These are phyloP conservation scores for Tricholoma hemisulphureum DNA, from an alignment of 768 basidiomycete genomes.

Conservation along the genomic window DNA sequence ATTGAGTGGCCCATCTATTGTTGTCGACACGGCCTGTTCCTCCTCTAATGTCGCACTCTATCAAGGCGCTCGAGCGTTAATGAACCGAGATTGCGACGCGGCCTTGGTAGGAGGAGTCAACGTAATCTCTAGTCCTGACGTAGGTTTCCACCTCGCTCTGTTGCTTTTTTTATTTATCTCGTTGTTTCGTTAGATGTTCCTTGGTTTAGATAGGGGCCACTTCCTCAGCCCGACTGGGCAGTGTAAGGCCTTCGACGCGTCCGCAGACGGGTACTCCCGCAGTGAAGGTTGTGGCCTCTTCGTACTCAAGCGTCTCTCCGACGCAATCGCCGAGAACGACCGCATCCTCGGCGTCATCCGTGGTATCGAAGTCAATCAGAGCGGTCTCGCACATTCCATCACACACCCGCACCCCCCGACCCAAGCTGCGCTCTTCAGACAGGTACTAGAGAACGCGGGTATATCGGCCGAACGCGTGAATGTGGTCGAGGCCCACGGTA, in stretches of 20 bases:
- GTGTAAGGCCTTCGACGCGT: slow-evolving; percentile 68
- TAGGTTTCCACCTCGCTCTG: slow-evolving; percentile 30
- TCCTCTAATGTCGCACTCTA: slow-evolving; percentile 67
- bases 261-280: slow-evolving; percentile 73
- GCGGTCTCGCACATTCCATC: slow-evolving; percentile 62
- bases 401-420: slow-evolving; percentile 69
- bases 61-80: slow-evolving; percentile 65
- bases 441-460: slow-evolving; percentile 44
- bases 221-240: slow-evolving; percentile 67
- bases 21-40: slow-evolving; percentile 75
- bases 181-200: slow-evolving; percentile 51
- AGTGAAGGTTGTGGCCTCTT: slow-evolving; percentile 71
- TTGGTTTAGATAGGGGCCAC: slow-evolving; percentile 66
- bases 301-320: slow-evolving; percentile 66
- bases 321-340: slow-evolving; percentile 67
- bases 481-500: slow-evolving; percentile 74
- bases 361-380: slow-evolving; percentile 71
- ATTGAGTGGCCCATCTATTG: slow-evolving; percentile 67
- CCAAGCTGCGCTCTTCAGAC: slow-evolving; percentile 54
- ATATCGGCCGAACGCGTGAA: slow-evolving; percentile 48
- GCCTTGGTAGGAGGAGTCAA: slow-evolving; percentile 78
- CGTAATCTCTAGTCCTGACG: slow-evolving; percentile 67
- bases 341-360: slow-evolving; percentile 66
- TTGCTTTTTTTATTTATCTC: not conserved
- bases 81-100: slow-evolving; percentile 61